A percentile compares a stretch with the other conserved stretches of the same genome.
Evolutionary conservation across 1,284 basidiomycete species (phyloP).

Genomic region (Pterulicium gracile): DNA sequence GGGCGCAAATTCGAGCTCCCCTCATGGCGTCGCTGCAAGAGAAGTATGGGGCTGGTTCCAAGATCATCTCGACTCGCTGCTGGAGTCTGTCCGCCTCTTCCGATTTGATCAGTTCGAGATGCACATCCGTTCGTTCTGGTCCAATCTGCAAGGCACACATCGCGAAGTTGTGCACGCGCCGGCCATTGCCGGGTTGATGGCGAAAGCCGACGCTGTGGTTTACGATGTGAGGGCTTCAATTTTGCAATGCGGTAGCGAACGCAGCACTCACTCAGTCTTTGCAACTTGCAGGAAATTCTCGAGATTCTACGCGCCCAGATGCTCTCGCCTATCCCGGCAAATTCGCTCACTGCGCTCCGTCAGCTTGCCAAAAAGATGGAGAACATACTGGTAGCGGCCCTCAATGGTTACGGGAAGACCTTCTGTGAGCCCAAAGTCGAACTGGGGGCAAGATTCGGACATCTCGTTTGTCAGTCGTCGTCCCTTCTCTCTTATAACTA

Average conservation of each 20-base stretch:
- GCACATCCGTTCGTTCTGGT: conserved; percentile 76
- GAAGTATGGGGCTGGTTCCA: conserved; percentile 84
- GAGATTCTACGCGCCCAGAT: conserved; percentile 76
- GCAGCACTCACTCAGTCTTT: conserved; percentile 4
- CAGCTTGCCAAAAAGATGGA: conserved; percentile 87
- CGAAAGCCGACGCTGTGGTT: conserved; percentile 78
- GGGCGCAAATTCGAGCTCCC: conserved; percentile 57
- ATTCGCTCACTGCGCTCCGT: conserved; percentile 59
- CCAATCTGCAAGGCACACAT: conserved; percentile 57
- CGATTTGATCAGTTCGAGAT: conserved; percentile 83
- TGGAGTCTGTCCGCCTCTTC: conserved; percentile 67
- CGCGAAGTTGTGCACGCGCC: conserved; percentile 81
- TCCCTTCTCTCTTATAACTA: conserved; percentile 7
- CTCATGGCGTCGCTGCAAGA: conserved; percentile 64
- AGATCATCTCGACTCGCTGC: conserved; percentile 68
- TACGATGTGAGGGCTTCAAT: conserved; percentile 74
- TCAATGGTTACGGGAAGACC: conserved; percentile 77
- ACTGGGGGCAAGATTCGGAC: conserved; percentile 78
- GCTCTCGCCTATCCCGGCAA: conserved; percentile 61
- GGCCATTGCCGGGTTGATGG: conserved; percentile 78
- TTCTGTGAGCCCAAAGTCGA: conserved; percentile 87
- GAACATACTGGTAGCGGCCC: conserved; percentile 69
- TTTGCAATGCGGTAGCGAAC: conserved; percentile 7
- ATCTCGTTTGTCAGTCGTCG: conserved; percentile 64
- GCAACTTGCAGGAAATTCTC: conserved; percentile 60